Base-by-base conservation (phyloP, 495 filamentous ascomycete genomes). In the Bathelium albidoporum region DNA sequence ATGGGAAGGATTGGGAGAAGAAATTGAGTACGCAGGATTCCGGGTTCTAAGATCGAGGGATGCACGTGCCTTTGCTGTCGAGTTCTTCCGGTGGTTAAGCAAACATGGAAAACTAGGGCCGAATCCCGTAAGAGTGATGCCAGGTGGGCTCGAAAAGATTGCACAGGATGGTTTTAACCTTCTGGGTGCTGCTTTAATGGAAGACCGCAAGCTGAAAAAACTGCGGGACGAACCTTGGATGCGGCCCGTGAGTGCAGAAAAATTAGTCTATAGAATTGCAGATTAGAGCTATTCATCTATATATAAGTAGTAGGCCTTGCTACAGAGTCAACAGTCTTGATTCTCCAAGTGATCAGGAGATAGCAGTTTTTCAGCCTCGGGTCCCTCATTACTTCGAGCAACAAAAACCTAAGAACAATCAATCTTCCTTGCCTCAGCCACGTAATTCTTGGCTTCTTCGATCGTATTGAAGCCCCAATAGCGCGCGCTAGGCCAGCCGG, bases 1-100 rank as follows among this genome's bases (percentile, higher is more conserved):
- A 0, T 77, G 76, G 76, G 76, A 78, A 58, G 74, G 71, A 0
- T 58, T 78, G n/a, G 76, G 77, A 12, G 72, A 64, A 24, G 70
- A 74, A n/a, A 58, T 76, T 2, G 59, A 69, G 60, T 76, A 76
- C 39, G 62, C 69, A 36, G 63, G 59, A 39, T 64, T 67, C 59
- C 59, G 22, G 2, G 31, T 70, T n/a, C 28, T 63, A 28, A 52
- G 59, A 44, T 68, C 64, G 12, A 59, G 62, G 32, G 66, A 66
- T 28, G 69, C 68, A 1, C 61, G 75, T 24, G 61, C 49, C 2
- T 74, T 78, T 53, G 73, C 76, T 7, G 73, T 68, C 9, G 66
- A 58, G 16, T 77, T 75, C 58, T 76, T 72, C 62, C 32, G 60
- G 20, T 79, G 69, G 70, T 66, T 76, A 14, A 62, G 41, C 24